Evolutionary conservation across 331 rosid species (phyloP).

Genomic region (Arachis monticola): DNA sequence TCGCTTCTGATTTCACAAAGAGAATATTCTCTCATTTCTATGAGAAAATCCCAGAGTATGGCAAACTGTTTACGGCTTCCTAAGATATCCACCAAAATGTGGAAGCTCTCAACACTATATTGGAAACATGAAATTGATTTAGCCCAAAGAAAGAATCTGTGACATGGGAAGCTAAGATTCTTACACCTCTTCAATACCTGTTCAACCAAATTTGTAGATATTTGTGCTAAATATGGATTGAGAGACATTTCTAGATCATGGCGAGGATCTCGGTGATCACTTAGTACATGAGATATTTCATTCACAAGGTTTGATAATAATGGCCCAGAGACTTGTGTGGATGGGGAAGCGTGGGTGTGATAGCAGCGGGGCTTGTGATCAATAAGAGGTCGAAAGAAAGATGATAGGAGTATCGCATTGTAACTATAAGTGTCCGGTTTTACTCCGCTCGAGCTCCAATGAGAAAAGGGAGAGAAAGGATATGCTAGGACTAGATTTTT

Average conservation of each 20-base stretch:
- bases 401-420: neutral
- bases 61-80: no score
- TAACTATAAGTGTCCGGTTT: no score
- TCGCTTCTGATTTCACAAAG: conserved; percentile 55
- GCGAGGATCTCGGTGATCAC: no score
- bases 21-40: conserved; percentile 59
- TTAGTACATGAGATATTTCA: conserved; percentile 56
- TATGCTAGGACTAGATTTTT: no score
- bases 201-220: no score
- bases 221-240: no score
- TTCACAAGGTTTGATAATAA: conserved; percentile 60
- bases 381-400: conserved; percentile 40
- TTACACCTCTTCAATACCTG: no score
- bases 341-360: conserved; percentile 40
- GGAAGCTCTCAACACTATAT: conserved; percentile 66
- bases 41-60: conserved; percentile 47
- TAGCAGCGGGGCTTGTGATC: conserved; percentile 35
- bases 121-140: conserved; percentile 66
- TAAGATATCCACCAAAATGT: conserved; percentile 70
- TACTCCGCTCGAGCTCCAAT: no score
- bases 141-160: conserved; percentile 94
- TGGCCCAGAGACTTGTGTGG: conserved; percentile 31
- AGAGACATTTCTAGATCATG: no score
- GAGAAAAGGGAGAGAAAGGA: no score
- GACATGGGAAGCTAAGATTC: conserved; percentile 70